These are phyloP conservation scores for Rhazya stricta DNA, from an alignment of 257 asterid species.

Conservation along the genomic window DNA sequence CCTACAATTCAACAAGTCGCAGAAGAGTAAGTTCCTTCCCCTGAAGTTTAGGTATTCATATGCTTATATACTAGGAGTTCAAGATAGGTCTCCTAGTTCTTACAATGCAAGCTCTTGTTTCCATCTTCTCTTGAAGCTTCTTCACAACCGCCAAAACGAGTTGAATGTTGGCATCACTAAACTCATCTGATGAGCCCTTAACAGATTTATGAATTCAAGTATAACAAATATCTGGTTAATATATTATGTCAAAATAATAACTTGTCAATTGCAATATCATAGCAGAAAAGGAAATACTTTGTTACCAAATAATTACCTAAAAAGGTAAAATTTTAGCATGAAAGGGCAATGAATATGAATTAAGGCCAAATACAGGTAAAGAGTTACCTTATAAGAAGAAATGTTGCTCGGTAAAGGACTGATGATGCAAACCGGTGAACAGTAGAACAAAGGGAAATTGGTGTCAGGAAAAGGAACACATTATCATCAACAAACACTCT, in stretches of 20 bases:
- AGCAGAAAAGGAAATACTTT: not conserved
- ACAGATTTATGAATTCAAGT: constrained; percentile 28
- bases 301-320: not conserved
- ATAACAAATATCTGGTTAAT: constrained; percentile 16
- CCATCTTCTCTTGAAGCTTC: constrained; percentile 73
- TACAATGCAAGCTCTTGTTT: constrained; percentile 87
- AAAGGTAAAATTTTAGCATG: not conserved
- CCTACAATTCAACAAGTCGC: constrained; percentile 37
- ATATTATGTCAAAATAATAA: constrained; percentile 12
- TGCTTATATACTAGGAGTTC: not conserved
- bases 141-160: constrained; percentile 73
- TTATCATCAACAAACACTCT: not conserved
- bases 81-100: constrained; percentile 30
- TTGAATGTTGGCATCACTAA: constrained; percentile 94
- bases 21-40: constrained; percentile 1
- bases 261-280: constrained; percentile 7
- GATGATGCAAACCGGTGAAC: constrained; percentile 28
- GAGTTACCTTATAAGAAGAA: constrained; percentile 87
- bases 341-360: not conserved
- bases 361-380: constrained; percentile 13
- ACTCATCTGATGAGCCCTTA: constrained; percentile 97
- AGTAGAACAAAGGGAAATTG: constrained; percentile 14
- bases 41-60: not conserved
- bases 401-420: constrained; percentile 86
- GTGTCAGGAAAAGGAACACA: constrained; percentile 23